Conservation (phyloP, 2,329 filamentous ascomycete species). For the Daldinia sp. region DNA sequence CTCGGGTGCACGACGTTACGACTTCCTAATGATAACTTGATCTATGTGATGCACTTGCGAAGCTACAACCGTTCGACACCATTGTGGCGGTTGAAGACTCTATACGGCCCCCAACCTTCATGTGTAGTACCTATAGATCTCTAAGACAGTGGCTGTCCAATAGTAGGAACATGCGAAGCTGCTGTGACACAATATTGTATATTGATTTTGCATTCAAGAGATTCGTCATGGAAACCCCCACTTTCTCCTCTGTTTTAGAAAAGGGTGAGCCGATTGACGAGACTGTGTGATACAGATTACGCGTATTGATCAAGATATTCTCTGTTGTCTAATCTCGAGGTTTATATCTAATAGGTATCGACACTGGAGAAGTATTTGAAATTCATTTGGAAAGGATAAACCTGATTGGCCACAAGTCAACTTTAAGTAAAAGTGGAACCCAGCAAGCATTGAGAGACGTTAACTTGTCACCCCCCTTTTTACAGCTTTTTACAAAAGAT, state of each 20-base stretch:
- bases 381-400: not conserved
- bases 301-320: not conserved
- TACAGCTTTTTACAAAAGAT: not conserved
- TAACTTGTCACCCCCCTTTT: not conserved
- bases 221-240: not conserved
- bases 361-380: not conserved
- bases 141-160: too few relatives aligned
- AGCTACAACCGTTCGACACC: too few relatives aligned
- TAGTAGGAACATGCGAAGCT: too few relatives aligned
- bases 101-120: too few relatives aligned
- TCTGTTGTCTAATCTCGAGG: too few relatives aligned
- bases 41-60: too few relatives aligned
- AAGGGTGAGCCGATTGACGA: not conserved
- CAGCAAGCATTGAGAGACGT: not conserved
- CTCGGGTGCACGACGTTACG: not conserved
- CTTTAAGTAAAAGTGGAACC: not conserved
- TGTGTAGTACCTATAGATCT: too few relatives aligned
- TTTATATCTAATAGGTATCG: not conserved
- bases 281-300: not conserved
- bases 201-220: too few relatives aligned
- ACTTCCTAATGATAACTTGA: not conserved
- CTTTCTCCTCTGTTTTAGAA: not conserved
- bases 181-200: too few relatives aligned
- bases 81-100: too few relatives aligned
- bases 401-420: not conserved